Percentiles rank a stretch among this genome's conserved stretches.
phyloP scores from a whole-genome alignment of 192 early-diverging fungal species.

The Podila epicladia region DNA sequence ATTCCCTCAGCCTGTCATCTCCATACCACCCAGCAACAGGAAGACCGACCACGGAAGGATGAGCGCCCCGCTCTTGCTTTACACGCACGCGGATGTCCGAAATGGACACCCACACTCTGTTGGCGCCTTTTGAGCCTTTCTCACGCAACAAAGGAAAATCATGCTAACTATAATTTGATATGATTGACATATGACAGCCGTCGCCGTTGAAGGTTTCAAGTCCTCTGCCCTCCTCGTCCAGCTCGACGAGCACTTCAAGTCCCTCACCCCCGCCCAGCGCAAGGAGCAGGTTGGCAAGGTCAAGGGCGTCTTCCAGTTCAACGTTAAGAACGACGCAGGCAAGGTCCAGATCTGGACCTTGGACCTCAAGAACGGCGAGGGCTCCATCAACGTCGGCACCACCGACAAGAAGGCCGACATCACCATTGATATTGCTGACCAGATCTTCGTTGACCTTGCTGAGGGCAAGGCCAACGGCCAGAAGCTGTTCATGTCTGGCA shows the following conservation, averaged over 20 bases:
- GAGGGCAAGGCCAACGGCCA: constrained; percentile 89
- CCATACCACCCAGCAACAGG: no score
- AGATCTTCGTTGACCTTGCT: constrained; percentile 84
- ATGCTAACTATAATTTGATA: background rate
- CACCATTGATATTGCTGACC: constrained; percentile 75
- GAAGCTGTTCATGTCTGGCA: constrained; percentile 92
- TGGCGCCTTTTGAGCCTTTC: no score
- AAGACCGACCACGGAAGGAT: no score
- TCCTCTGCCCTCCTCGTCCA: constrained; percentile 79
- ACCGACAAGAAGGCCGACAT: constrained; percentile 72
- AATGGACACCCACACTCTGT: no score
- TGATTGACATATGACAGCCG: constrained; percentile 1
- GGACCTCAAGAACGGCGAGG: constrained; percentile 75
- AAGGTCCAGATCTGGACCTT: constrained; percentile 82
- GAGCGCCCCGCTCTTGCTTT: no score
- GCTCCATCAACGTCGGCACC: constrained; percentile 55
- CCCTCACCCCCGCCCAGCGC: constrained; percentile 69
- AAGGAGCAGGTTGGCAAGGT: constrained; percentile 71
- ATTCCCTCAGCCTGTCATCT: no score
- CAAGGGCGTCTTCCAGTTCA: constrained; percentile 91
- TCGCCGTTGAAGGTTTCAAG: constrained; percentile 68
- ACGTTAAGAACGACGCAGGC: constrained; percentile 77
- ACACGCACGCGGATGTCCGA: no score
- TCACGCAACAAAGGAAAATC: no score
- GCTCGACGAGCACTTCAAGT: constrained; percentile 66